Evolutionary conservation across 1,284 basidiomycete species (phyloP), one percentile per base, ranked within the genome.

Genomic region (Boletus semigastroideus): DNA sequence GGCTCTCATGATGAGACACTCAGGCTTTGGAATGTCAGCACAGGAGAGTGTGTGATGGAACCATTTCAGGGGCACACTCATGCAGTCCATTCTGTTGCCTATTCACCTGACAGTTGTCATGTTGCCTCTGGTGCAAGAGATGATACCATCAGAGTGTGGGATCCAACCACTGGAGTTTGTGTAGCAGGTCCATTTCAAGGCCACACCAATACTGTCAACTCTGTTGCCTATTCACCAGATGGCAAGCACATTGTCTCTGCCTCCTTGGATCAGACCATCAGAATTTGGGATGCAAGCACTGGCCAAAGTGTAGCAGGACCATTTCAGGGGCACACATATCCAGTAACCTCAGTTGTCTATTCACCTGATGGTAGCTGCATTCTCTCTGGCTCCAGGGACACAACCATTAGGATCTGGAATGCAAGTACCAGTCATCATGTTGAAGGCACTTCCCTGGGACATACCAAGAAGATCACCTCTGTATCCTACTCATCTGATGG

Each of bases 151-250:
- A 16, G 14, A 16, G 14, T 33, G 13, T 33, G 33, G 33, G 33
- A 33, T 33, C 7, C 33, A 33, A 16, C 33, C 6, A 33, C 33
- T 33, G 33, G 33, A 16, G 16, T 33, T 33, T 16, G 33, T 33
- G 33, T 33, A 9, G 33, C 16, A 30, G 51, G 34, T 17, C 44
- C 33, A 45, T 27, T 45, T 31, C n/a, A 27, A 11, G 44, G 53
- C 1, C 53, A 59, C 2, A 44, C 5, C 4, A 0, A 0, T 1
- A 3, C 1, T 3, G 5, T 59, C 11, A 14, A 27, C n/a, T 48
- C 48, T 57, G 22, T 60, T 53, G 48, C 48, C 28, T 64, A 57
- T 42, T 56, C 59, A 19, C 59, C 59, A 39, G 20, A 49, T 33
- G 30, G 44, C 7, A 38, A 9, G 1, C 27, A 49, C 2, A 22